Percentiles rank a stretch among this genome's conserved stretches.
Evolutionary conservation across 1,284 basidiomycete genomes (phyloP).

Genomic region (Flammula alnicola): DNA sequence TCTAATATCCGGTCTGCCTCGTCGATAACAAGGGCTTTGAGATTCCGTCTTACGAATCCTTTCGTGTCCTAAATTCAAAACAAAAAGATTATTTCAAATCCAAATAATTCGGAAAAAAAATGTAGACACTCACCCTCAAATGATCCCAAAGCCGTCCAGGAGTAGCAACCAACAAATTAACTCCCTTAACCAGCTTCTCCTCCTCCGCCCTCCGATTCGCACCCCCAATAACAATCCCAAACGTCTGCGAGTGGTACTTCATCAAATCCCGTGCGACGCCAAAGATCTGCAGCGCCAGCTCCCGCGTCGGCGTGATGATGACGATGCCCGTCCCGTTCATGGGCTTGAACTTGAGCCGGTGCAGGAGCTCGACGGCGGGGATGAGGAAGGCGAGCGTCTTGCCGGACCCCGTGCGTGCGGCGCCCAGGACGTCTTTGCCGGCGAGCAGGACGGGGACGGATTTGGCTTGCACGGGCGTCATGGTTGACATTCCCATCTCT

Average conservation of each 20-base stretch:
- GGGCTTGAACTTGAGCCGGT: constrained; percentile 95
- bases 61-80: constrained; percentile 81
- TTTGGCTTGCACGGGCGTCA: constrained; percentile 96
- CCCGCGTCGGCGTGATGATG: constrained; percentile 95
- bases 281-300: constrained; percentile 98
- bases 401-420: constrained; percentile 96
- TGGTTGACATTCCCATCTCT: constrained; percentile 94
- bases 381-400: constrained; percentile 98
- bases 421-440: constrained; percentile 96
- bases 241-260: constrained; percentile 95
- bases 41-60: constrained; percentile 94
- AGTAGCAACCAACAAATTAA: constrained; percentile 96
- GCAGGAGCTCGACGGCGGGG: constrained; percentile 91
- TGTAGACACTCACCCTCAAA: constrained; percentile 81
- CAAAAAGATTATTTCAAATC: neutral
- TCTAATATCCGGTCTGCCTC: constrained; percentile 99
- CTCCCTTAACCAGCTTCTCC: constrained; percentile 96
- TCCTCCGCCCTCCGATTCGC: constrained; percentile 95
- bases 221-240: constrained; percentile 97
- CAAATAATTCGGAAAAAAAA: neutral
- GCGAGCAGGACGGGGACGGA: constrained; percentile 95
- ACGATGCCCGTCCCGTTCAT: constrained; percentile 97
- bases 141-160: constrained; percentile 95
- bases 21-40: constrained; percentile 96
- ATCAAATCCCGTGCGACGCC: constrained; percentile 98